Conservation (phyloP, 495 filamentous ascomycete genomes). For the Aspergillus funiculosus region DNA sequence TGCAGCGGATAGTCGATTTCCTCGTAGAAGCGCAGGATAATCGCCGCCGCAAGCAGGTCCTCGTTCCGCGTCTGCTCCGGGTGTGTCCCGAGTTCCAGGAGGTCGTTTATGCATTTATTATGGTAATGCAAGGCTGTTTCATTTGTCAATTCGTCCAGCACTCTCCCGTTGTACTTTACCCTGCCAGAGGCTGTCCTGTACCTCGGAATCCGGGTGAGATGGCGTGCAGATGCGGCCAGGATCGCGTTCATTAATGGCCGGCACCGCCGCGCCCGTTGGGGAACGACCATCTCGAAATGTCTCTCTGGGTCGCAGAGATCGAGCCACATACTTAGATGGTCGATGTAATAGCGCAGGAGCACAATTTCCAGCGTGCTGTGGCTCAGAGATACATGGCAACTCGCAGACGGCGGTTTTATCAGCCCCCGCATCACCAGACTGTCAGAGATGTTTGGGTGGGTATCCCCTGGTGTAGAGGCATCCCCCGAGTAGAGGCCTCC, state of each 20-base stretch:
- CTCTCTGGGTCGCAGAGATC: conserved; percentile 21
- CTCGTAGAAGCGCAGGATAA: conserved; percentile 33
- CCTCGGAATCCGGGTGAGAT: conserved; percentile 14
- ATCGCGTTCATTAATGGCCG: conserved; percentile 19
- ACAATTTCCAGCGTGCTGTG: background rate
- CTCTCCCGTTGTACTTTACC: conserved; percentile 3
- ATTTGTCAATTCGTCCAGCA: conserved; percentile 9
- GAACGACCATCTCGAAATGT: conserved; percentile 20
- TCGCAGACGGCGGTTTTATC: background rate
- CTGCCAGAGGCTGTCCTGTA: background rate
- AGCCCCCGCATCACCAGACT: background rate
- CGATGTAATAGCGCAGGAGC: background rate
- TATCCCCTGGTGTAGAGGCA: too few species aligned
- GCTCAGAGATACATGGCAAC: background rate
- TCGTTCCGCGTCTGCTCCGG: conserved; percentile 20
- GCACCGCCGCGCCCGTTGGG: conserved; percentile 17
- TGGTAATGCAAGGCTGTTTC: conserved; percentile 27
- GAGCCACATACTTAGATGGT: conserved; percentile 8
- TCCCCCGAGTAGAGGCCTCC: too few species aligned
- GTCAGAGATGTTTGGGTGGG: too few species aligned
- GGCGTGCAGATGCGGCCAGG: conserved; percentile 18
- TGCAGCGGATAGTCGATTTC: conserved; percentile 21
- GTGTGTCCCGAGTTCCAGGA: conserved; percentile 17
- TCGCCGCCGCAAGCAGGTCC: conserved; percentile 26
- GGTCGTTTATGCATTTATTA: conserved; percentile 24